phyloP scores from a whole-genome alignment of 345 rosid genomes.

The Pistacia atlantica region DNA sequence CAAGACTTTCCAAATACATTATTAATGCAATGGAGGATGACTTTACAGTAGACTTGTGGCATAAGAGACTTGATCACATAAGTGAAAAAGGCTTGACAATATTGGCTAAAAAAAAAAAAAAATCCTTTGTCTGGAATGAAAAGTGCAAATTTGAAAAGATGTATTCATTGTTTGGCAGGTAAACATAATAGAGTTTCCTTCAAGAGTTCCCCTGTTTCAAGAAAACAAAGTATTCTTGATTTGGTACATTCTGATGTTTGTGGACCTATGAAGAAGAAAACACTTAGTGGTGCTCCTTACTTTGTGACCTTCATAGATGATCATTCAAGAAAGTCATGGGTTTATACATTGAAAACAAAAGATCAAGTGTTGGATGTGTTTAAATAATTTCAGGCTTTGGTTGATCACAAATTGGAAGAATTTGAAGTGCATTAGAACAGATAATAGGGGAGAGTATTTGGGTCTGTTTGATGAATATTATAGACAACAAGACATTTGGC shows the following conservation, averaged over 20 bases:
- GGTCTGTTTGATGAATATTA: not conserved
- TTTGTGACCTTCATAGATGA: constrained; percentile 15
- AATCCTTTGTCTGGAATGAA: too few species aligned
- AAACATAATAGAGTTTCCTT: not conserved
- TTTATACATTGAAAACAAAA: not conserved
- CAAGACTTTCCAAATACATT: too few species aligned
- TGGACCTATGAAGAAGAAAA: not conserved
- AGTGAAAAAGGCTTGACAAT: too few species aligned
- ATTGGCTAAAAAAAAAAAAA: too few species aligned
- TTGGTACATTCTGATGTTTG: not conserved
- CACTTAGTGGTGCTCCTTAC: not conserved
- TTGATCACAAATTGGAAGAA: not conserved
- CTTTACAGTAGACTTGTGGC: too few species aligned
- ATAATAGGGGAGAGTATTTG: not conserved
- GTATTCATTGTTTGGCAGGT: not conserved
- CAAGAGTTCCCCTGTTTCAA: not conserved
- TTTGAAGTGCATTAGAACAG: not conserved
- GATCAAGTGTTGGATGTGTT: not conserved
- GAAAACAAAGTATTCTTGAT: not conserved
- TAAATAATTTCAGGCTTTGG: not conserved
- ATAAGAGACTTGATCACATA: too few species aligned
- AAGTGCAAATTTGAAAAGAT: not conserved
- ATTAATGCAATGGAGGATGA: too few species aligned
- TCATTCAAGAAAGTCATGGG: not conserved
- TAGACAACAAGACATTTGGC: not conserved